Base-by-base conservation (phyloP, 176 grass and related monocot species). In the Cenchrus americanus region DNA sequence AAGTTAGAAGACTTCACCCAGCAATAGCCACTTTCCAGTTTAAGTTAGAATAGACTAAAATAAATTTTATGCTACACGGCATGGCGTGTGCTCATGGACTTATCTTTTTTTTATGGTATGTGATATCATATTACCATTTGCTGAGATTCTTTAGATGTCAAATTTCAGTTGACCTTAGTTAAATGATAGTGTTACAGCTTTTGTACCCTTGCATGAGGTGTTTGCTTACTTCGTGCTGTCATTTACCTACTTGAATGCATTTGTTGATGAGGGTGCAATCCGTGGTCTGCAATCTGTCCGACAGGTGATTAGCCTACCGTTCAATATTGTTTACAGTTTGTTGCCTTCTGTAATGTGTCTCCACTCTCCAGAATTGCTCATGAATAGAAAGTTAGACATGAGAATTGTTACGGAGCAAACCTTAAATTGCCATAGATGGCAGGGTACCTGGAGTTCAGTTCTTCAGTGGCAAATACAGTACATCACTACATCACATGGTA, bases 31-130 rank as follows among this genome's bases (percentile, higher is more conserved):
- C 13, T 40, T 19, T 24, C 59, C 55, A 24, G 9, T n/a, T 46
- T 55, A 22, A 61, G 65, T 78, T 83, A 86, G 80, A 57, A 27
- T 80, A 83, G 61, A 74, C 75, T 48, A 62, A 75, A 87, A 87
- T 87, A 90, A 80, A 53, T 37, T 89, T 75, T 43, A 59, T 69
- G 81, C 54, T 54, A 30, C 30, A 75, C 69, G 52, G 60, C 68
- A 84, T 79, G 83, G 74, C 46, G 3, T 70, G 68, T 68, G 51
- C 62, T 80, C 42, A 77, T 78, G 78, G 3, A 86, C 71, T 82
- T 82, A 3, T 57, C 50, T 44, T 52, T 21, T 59, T 24, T 23
- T 7, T 26, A 23, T 21, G 44, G 30, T 22, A 14, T 6, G 30
- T 54, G 22, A 80, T 66, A 61, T 32, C 50, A 51, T 78, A 59